Conservation (phyloP, 177 flowering plant species). For the Vitis hybrid region DNA sequence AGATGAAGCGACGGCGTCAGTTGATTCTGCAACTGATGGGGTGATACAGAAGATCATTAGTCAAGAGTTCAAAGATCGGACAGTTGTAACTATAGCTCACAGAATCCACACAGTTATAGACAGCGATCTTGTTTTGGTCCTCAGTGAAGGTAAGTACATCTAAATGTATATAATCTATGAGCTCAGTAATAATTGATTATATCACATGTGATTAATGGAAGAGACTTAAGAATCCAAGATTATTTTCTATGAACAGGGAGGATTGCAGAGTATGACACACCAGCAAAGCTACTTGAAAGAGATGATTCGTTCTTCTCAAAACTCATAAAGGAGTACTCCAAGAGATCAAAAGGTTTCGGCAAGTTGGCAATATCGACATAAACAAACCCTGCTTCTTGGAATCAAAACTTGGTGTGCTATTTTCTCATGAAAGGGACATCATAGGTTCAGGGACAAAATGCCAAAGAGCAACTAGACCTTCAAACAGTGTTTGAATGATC, state of each 20-base stretch:
- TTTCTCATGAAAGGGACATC: not conserved
- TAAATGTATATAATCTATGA: not conserved
- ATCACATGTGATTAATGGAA: not conserved
- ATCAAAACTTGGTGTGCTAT: not conserved
- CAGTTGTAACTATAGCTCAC: constrained; percentile 92
- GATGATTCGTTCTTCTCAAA: constrained; percentile 82
- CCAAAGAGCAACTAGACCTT: not conserved
- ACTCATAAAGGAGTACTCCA: constrained; percentile 83
- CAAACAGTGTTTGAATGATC: not conserved
- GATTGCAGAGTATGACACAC: constrained; percentile 78
- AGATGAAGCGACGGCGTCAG: constrained; percentile 97
- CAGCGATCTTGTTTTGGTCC: constrained; percentile 87
- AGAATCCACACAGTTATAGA: constrained; percentile 92
- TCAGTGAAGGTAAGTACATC: constrained; percentile 68
- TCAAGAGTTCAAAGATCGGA: constrained; percentile 73
- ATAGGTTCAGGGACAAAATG: not conserved
- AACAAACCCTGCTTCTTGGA: not conserved
- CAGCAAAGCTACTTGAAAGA: constrained; percentile 71
- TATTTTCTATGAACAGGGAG: constrained; percentile 56
- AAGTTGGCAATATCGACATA: constrained; percentile 27
- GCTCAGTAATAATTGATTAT: too few species aligned
- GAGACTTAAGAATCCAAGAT: not conserved
- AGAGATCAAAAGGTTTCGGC: constrained; percentile 69
- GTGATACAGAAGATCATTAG: constrained; percentile 74
- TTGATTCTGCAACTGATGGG: constrained; percentile 92